Conservation (phyloP, 306 rosid genomes). For the Rubus parviflorus region DNA sequence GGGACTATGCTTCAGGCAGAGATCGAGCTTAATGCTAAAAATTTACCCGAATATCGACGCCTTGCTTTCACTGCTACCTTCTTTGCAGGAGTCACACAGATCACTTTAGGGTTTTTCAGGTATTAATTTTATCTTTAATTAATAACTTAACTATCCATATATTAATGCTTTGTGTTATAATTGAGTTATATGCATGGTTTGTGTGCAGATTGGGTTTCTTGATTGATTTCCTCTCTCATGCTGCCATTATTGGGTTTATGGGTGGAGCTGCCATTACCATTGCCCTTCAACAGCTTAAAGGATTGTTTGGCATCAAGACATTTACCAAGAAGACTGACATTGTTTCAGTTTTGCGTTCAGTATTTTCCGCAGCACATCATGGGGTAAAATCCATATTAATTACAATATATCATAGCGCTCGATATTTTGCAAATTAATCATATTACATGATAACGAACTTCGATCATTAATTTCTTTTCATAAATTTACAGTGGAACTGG, state of each 20-base stretch:
- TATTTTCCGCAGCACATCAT: conserved; percentile 47
- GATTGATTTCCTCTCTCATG: conserved; percentile 84
- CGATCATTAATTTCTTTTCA: not conserved
- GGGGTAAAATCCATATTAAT: conserved; percentile 46
- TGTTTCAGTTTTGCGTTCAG: conserved; percentile 68
- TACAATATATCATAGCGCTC: not conserved
- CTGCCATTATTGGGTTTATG: conserved; percentile 93
- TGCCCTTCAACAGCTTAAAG: conserved; percentile 86
- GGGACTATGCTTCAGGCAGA: conserved; percentile 51
- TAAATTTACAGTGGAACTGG: conserved; percentile 83
- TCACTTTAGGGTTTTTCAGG: conserved; percentile 67
- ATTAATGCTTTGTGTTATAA: not conserved
- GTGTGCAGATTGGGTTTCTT: conserved; percentile 80
- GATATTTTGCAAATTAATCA: not conserved
- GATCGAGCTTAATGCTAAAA: conserved; percentile 16
- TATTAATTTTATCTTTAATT: not conserved
- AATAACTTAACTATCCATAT: not conserved
- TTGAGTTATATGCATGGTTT: not conserved
- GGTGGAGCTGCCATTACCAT: conserved; percentile 88
- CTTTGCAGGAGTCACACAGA: conserved; percentile 76
- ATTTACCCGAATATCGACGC: conserved; percentile 33
- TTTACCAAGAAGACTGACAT: conserved; percentile 83
- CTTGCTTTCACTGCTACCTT: conserved; percentile 84
- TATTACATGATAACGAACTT: not conserved
- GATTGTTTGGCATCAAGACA: conserved; percentile 55